Evolutionary conservation across 139 green algal species (phyloP).

Genomic region (Edaphochlamys debaryana): DNA sequence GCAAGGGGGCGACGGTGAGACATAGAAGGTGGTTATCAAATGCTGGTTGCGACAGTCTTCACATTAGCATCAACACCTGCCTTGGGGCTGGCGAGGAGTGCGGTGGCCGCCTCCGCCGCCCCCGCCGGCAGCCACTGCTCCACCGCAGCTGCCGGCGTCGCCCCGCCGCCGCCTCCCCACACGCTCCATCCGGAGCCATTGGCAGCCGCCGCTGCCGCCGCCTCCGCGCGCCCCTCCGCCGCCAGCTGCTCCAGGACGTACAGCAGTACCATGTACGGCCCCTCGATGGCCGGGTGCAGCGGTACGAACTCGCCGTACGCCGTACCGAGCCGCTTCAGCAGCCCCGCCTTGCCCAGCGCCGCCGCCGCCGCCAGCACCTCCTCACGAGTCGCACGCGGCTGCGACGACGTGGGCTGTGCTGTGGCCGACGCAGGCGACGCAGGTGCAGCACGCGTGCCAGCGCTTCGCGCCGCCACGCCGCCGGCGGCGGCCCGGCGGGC

Average conservation of each 20-base stretch:
- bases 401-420: background rate
- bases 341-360: background rate
- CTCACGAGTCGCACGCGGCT: conserved; percentile 16
- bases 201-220: background rate
- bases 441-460: background rate
- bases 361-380: conserved; percentile 15
- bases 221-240: background rate
- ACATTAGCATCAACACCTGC: background rate
- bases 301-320: conserved; percentile 34
- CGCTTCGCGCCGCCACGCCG: too few species aligned
- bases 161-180: background rate
- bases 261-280: conserved; percentile 28
- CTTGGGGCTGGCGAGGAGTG: conserved; percentile 10
- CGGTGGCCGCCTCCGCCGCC: background rate
- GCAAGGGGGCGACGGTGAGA: too few species aligned
- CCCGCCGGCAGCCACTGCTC: conserved; percentile 9
- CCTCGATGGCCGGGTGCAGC: conserved; percentile 14
- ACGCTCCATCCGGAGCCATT: too few species aligned
- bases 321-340: background rate
- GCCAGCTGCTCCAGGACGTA: conserved; percentile 4
- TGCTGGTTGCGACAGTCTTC: too few species aligned
- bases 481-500: background rate
- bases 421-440: background rate
- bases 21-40: too few species aligned
- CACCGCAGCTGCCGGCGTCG: background rate